Evolutionary conservation across 1,284 basidiomycete genomes (phyloP).

Genomic region (Apiotrichum porosum): DNA sequence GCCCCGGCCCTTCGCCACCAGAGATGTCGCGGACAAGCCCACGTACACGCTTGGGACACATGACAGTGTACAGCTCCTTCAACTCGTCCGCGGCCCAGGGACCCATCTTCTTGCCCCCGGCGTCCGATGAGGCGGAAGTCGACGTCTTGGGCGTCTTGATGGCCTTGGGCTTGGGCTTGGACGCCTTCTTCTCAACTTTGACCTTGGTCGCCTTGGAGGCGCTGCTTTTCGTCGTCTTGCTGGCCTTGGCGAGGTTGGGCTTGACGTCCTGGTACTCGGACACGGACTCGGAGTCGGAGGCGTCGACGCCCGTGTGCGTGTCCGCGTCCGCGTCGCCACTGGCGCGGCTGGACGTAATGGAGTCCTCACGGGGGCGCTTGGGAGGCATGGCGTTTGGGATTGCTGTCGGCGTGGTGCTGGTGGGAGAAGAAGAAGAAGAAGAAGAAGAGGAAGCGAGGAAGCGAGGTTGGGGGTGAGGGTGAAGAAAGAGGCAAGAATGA

Average conservation of each 20-base stretch:
- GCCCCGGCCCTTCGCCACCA: not conserved
- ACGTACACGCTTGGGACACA: constrained; percentile 30
- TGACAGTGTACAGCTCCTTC: constrained; percentile 21
- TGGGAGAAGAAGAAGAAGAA: not conserved
- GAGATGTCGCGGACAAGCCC: too few species aligned
- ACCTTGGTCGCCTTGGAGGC: constrained; percentile 1
- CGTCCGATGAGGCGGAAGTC: not conserved
- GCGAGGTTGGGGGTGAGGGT: not conserved
- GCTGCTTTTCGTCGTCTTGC: not conserved
- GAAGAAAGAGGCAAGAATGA: not conserved
- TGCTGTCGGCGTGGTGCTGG: not conserved
- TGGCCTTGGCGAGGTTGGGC: not conserved
- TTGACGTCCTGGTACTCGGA: not conserved
- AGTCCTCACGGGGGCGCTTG: constrained; percentile 4
- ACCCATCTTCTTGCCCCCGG: constrained; percentile 20
- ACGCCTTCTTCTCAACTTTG: too few species aligned
- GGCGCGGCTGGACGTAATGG: too few species aligned
- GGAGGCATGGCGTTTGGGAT: not conserved
- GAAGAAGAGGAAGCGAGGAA: not conserved
- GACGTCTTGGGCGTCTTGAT: not conserved
- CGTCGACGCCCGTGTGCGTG: not conserved
- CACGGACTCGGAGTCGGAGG: not conserved
- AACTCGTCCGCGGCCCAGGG: constrained; percentile 29
- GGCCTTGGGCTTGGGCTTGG: not conserved
- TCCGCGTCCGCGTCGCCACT: constrained; percentile 1